phyloP scores from a whole-genome alignment of 495 filamentous ascomycete genomes.

The Penicillium samsonianum region DNA sequence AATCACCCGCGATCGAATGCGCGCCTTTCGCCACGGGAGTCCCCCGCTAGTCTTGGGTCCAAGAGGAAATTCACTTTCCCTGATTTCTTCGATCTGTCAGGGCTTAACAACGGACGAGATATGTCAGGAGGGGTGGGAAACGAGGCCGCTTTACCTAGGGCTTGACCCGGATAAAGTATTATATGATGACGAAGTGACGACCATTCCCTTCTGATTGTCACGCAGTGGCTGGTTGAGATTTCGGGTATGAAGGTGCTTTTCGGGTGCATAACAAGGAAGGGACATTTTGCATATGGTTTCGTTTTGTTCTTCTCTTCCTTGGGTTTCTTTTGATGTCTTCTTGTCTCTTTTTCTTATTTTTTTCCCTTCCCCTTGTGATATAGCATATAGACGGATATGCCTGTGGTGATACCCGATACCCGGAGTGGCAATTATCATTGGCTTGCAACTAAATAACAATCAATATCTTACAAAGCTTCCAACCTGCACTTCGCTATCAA shows the following conservation, averaged over 20 bases:
- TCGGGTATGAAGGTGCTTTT: slow-evolving; percentile 25
- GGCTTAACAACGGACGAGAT: slow-evolving; percentile 64
- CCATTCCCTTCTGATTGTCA: slow-evolving; percentile 40
- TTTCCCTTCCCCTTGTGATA: slow-evolving; percentile 23
- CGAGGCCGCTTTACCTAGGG: slow-evolving; percentile 64
- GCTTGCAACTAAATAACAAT: slow-evolving; percentile 31
- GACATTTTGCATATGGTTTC: slow-evolving; percentile 41
- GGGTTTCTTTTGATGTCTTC: slow-evolving; percentile 10
- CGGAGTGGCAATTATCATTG: slow-evolving; percentile 39
- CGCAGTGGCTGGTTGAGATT: slow-evolving; percentile 36
- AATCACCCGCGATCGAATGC: slow-evolving; percentile 42
- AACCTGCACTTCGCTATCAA: background rate
- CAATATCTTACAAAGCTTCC: slow-evolving; percentile 25
- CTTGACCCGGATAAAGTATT: slow-evolving; percentile 27
- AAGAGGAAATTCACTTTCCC: slow-evolving; percentile 76
- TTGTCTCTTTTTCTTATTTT: slow-evolving; percentile 16
- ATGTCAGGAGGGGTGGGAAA: slow-evolving; percentile 69
- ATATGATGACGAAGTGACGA: slow-evolving; percentile 44
- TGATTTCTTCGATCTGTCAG: slow-evolving; percentile 82
- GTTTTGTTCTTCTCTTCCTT: slow-evolving; percentile 19
- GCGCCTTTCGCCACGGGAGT: slow-evolving; percentile 44
- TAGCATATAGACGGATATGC: slow-evolving; percentile 46
- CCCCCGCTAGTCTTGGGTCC: slow-evolving; percentile 60
- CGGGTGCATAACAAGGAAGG: slow-evolving; percentile 43
- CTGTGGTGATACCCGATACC: slow-evolving; percentile 48